Conservation (phyloP, 1,284 basidiomycete genomes). For the Phylloboletellus chloephorus region DNA sequence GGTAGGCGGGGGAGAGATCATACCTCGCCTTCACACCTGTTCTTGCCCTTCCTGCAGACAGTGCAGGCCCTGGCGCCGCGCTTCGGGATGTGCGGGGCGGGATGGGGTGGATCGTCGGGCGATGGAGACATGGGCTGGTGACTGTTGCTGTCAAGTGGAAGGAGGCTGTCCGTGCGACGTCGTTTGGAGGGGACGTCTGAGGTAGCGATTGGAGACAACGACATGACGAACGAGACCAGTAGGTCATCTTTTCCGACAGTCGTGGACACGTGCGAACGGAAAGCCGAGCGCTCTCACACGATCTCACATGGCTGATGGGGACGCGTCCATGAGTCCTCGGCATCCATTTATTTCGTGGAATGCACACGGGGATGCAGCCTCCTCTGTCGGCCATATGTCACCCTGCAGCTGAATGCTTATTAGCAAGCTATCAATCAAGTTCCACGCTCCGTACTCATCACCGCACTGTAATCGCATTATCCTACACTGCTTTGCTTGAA, state of each 20-base stretch:
- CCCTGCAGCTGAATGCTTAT: too few relatives aligned
- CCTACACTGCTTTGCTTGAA: too few relatives aligned
- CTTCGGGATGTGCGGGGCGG: conserved; percentile 62
- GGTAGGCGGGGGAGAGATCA: conserved; percentile 29
- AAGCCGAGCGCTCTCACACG: conserved; percentile 13
- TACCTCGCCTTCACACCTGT: conserved; percentile 87
- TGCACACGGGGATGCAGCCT: too few relatives aligned
- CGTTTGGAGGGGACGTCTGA: conserved; percentile 34
- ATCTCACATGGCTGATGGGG: too few relatives aligned
- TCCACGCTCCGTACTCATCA: too few relatives aligned
- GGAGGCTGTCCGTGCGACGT: conserved; percentile 31
- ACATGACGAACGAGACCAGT: conserved; percentile 26
- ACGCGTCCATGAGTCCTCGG: background rate
- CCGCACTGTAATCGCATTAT: too few relatives aligned
- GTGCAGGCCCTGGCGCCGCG: conserved; percentile 76
- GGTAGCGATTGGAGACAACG: conserved; percentile 33
- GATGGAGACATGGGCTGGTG: conserved; percentile 26
- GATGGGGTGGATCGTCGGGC: conserved; percentile 21
- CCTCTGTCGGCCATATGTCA: too few relatives aligned
- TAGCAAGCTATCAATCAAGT: too few relatives aligned
- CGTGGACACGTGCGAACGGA: conserved; percentile 19
- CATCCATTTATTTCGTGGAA: too few relatives aligned
- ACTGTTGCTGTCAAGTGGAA: conserved; percentile 10
- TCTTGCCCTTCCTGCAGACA: conserved; percentile 85
- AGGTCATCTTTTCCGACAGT: conserved; percentile 12